Percentiles rank a stretch among this genome's conserved stretches.
Evolutionary conservation across 78 protist species (phyloP).

Genomic region (Dictyostelium brefeldianum): DNA sequence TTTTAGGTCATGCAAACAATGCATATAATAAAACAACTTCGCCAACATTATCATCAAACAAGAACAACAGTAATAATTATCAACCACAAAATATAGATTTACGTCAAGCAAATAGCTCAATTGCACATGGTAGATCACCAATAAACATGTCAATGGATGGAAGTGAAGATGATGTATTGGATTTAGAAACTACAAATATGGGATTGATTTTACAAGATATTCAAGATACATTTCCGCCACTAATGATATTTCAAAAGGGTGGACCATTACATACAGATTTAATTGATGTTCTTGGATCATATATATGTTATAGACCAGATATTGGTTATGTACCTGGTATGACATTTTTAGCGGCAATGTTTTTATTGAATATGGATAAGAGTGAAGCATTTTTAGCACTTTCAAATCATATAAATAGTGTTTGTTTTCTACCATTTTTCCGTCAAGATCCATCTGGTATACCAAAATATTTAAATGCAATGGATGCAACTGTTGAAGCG

Average conservation of each 20-base stretch:
- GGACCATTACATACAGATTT: constrained; percentile 80
- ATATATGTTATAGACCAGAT: constrained; percentile 92
- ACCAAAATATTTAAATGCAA: constrained; percentile 66
- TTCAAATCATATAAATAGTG: constrained; percentile 86
- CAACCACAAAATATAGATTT: constrained; percentile 12
- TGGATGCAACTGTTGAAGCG: constrained; percentile 81
- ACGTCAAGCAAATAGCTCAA: constrained; percentile 6
- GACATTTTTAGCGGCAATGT: constrained; percentile 95
- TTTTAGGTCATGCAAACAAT: constrained; percentile 76
- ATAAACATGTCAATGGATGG: constrained; percentile 8
- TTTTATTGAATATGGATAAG: constrained; percentile 90
- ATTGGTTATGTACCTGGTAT: constrained; percentile 96
- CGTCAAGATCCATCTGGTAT: constrained; percentile 82
- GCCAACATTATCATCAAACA: not conserved
- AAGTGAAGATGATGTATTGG: constrained; percentile 49
- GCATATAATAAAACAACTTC: constrained; percentile 53
- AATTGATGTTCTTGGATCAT: constrained; percentile 87
- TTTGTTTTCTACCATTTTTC: constrained; percentile 86
- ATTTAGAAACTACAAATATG: constrained; percentile 53
- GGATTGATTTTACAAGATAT: constrained; percentile 74
- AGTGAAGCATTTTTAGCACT: constrained; percentile 89
- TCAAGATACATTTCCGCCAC: constrained; percentile 70
- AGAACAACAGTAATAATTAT: not conserved
- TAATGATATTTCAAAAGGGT: constrained; percentile 70
- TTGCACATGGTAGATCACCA: not conserved